phyloP scores from a whole-genome alignment of 176 grass and related monocot species.

The Hordeum vulgare region MorexV3_pseudomolecules_assembly NC_058522.1:444208269-444208768 shows the following conservation, averaged over 20 bases:
- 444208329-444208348: conserved; percentile 69
- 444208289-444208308: background rate
- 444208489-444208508: background rate
- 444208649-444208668: background rate
- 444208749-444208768: background rate
- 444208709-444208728: background rate
- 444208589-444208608: background rate
- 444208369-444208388: conserved; percentile 51
- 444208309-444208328: conserved; percentile 32
- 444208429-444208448: background rate
- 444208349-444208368: conserved; percentile 55
- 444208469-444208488: background rate
- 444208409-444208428: background rate
- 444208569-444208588: background rate
- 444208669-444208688: background rate
- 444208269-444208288: background rate
- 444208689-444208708: background rate
- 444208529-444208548: background rate
- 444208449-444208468: background rate
- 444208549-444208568: background rate
- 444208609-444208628: background rate
- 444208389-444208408: conserved; percentile 11
- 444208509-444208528: background rate
- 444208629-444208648: background rate
- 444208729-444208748: background rate